A percentile compares a stretch with the other conserved stretches of the same genome.
Evolutionary conservation across 2,329 filamentous ascomycete genomes (phyloP).

Genomic region (Penicillium expansum): DNA sequence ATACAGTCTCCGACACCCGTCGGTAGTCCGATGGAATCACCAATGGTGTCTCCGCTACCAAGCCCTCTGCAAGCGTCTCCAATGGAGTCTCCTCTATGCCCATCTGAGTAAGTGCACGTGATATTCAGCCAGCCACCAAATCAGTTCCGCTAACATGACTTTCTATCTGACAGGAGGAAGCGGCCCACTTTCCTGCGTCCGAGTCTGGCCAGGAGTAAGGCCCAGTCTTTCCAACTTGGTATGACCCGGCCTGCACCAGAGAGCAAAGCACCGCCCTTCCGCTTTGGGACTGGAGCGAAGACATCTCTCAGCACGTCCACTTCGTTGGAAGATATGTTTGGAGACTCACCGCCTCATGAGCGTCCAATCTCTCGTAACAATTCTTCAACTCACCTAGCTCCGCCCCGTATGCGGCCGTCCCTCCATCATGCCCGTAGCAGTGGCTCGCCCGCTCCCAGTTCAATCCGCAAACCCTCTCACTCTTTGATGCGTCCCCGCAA

Average conservation of each 20-base stretch:
- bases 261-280: conserved; percentile 68
- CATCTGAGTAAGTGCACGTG: conserved; percentile 36
- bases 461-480: conserved; percentile 70
- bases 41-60: conserved; percentile 35
- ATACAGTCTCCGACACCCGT: conserved; percentile 70
- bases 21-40: conserved; percentile 45
- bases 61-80: conserved; percentile 43
- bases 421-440: conserved; percentile 63
- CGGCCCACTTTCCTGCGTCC: conserved; percentile 70
- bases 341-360: conserved; percentile 73
- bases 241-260: conserved; percentile 61
- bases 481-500: conserved; percentile 75
- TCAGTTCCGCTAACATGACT: conserved; percentile 19
- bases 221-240: conserved; percentile 66
- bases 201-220: conserved; percentile 71
- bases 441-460: conserved; percentile 70
- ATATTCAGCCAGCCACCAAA: neutral
- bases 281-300: conserved; percentile 63
- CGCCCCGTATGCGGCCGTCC: conserved; percentile 62
- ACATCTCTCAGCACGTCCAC: conserved; percentile 59
- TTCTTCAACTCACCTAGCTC: conserved; percentile 56
- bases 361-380: conserved; percentile 60
- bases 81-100: conserved; percentile 32
- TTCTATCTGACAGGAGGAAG: conserved; percentile 53
- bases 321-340: conserved; percentile 76